These are phyloP conservation scores for Septoria petroselini DNA, from an alignment of 2,329 filamentous ascomycete species.

Conservation along the genomic window DNA sequence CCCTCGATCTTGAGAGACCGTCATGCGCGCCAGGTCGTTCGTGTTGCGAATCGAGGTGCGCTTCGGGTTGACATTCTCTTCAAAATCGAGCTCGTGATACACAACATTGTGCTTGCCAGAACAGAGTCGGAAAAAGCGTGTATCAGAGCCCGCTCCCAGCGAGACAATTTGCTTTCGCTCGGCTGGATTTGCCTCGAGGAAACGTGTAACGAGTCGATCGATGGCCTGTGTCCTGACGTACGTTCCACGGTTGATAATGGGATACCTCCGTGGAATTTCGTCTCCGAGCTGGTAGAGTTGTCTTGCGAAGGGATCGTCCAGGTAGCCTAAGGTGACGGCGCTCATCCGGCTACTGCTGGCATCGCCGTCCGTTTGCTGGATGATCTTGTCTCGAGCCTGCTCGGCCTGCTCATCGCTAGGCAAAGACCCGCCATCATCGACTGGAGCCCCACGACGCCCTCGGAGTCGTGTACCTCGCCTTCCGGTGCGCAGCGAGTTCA, in stretches of 20 bases:
- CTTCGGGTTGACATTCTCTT: conserved; percentile 53
- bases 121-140: conserved; percentile 73
- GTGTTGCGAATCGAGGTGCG: conserved; percentile 29
- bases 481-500: conserved; percentile 58
- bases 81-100: conserved; percentile 94
- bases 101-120: conserved; percentile 50
- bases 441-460: conserved; percentile 46
- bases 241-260: conserved; percentile 96
- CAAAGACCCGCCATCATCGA: conserved; percentile 34
- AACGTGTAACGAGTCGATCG: conserved; percentile 70
- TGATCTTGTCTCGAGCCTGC: conserved; percentile 62
- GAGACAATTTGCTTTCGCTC: conserved; percentile 71
- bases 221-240: conserved; percentile 84
- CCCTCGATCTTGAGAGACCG: conserved; percentile 23
- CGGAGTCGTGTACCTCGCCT: conserved; percentile 48
- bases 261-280: conserved; percentile 63
- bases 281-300: conserved; percentile 58
- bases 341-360: conserved; percentile 85
- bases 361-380: conserved; percentile 89
- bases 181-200: conserved; percentile 50
- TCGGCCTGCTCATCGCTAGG: conserved; percentile 32
- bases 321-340: conserved; percentile 79
- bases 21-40: conserved; percentile 23
- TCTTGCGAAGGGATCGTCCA: conserved; percentile 74
- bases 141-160: conserved; percentile 90